Evolutionary conservation across 768 basidiomycete species (phyloP), one percentile per base, ranked within the genome.

Genomic region (Steccherinum ochraceum): DNA sequence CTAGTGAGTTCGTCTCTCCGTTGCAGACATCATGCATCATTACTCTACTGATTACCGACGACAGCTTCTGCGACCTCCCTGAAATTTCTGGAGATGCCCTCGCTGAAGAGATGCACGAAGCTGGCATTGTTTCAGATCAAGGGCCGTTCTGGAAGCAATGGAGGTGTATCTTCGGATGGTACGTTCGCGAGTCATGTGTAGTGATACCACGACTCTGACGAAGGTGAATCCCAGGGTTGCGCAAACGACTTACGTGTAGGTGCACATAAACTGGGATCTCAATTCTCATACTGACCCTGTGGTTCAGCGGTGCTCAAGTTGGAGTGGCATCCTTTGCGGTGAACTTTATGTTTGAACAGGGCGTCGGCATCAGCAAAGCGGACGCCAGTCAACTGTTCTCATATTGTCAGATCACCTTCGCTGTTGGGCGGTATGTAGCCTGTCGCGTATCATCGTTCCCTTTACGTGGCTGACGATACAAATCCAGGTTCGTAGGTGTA

Each of bases 71-170:
- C 62, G 60, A 76, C 46, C 69, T 88, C 16, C 85, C 84, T 2
- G 85, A 88, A 61, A 84, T 86, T 51, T 80, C 81, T 2, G 81
- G 85, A 60, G 83, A 81, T 48, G 81, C 78, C n/a, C 70, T 81
- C 26, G 67, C 72, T 16, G 67, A 75, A 24, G 76, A 83, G 52
- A 69, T 81, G 44, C 64, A 70, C 48, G 64, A 62, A 4, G 72
- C 60, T 23, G 77, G 75, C 5, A 56, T 71, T 12, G 65, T 67
- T 20, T 61, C 62, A 4, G 72, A 75, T 35, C 64, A 69, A 18
- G 76, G 79, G 48, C 69, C 86, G 2, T 86, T 89, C 67, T 76
- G 74, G 71, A 83, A 74, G 65, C 86, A 89, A 57, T 82, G 78
- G 57, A 77, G 79, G 49, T 84, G 84, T 54, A 70, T 88, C 46